phyloP scores from a whole-genome alignment of 2,329 filamentous ascomycete genomes.

The Orbilia blumenaviensis region DNA sequence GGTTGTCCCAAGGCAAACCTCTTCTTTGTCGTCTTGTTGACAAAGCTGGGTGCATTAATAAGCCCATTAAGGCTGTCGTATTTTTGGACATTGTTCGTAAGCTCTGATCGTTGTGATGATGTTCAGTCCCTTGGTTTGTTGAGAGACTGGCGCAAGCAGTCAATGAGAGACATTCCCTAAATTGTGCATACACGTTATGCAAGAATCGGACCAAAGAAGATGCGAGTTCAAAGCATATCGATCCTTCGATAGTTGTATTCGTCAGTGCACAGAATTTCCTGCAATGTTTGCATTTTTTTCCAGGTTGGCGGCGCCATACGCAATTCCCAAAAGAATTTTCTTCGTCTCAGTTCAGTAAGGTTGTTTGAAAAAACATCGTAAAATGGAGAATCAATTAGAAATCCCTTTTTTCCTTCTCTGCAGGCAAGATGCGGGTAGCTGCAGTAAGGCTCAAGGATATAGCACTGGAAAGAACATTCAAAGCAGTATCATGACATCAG shows the following conservation, averaged over 20 bases:
- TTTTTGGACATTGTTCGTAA: constrained; percentile 6
- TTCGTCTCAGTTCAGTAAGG: neutral
- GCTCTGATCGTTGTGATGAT: neutral
- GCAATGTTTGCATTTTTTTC: neutral
- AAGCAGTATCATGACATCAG: constrained; percentile 48
- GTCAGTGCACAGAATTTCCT: neutral
- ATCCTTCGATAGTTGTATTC: neutral
- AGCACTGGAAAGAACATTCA: neutral
- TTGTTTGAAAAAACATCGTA: neutral
- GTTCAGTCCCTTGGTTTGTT: neutral
- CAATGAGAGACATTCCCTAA: neutral
- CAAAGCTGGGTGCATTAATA: neutral
- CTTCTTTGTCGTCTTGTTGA: neutral
- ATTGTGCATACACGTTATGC: constrained; percentile 3
- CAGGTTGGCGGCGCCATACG: constrained; percentile 1
- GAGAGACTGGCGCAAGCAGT: constrained; percentile 4
- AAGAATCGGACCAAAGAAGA: neutral
- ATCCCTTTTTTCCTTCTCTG: too few relatives aligned
- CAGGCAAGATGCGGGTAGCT: constrained; percentile 40
- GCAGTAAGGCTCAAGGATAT: constrained; percentile 42
- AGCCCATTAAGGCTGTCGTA: neutral
- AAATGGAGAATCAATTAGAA: constrained; percentile 6
- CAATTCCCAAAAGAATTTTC: neutral
- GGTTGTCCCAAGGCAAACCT: neutral
- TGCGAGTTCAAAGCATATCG: neutral